phyloP scores from a whole-genome alignment of 352 stramenopile genomes.

The Globisporangium barbulae region DNA sequence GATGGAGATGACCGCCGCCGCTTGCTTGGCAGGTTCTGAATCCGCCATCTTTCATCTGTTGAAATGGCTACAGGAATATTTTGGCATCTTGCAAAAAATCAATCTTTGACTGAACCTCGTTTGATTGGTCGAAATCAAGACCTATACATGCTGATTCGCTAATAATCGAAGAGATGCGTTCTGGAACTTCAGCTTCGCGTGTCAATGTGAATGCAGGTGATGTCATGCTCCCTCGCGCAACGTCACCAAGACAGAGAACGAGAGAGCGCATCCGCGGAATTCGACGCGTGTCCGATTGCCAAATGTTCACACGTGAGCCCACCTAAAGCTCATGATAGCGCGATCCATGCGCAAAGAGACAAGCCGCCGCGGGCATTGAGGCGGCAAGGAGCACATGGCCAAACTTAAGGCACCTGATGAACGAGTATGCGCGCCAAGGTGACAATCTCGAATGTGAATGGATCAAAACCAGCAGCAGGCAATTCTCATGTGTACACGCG shows the following conservation, averaged over 20 bases:
- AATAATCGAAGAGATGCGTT: conserved; percentile 5
- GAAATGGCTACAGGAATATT: conserved; percentile 4
- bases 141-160: not conserved
- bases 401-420: too few species aligned
- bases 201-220: not conserved
- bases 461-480: not conserved
- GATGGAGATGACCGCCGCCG: not conserved
- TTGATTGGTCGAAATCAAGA: conserved; percentile 4
- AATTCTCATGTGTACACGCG: not conserved
- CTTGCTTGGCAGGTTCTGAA: not conserved
- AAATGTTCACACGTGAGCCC: not conserved
- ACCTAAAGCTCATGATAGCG: not conserved
- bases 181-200: conserved; percentile 10
- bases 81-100: not conserved
- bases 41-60: not conserved
- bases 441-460: too few species aligned
- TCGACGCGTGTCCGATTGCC: not conserved
- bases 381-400: too few species aligned
- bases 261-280: not conserved
- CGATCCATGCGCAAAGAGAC: too few species aligned
- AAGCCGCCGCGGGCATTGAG: too few species aligned
- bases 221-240: not conserved
- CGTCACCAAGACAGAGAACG: not conserved
- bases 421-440: too few species aligned
- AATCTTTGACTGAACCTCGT: not conserved